Percentiles rank a stretch among this genome's conserved stretches.
Evolutionary conservation across 2,329 filamentous ascomycete species (phyloP).

Genomic region (Cladobotryum protrusum): DNA sequence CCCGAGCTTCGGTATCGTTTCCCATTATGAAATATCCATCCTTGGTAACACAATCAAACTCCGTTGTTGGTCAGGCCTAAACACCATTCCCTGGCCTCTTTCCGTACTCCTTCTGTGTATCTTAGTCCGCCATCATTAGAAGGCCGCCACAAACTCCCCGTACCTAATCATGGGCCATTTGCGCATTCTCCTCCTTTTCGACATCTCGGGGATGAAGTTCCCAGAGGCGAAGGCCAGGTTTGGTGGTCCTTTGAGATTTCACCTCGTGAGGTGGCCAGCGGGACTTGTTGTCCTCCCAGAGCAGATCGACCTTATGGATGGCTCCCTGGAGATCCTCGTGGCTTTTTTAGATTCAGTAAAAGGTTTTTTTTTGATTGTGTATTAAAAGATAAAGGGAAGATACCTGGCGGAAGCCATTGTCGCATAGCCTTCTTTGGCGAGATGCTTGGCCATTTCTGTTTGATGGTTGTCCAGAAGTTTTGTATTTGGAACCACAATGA

Average conservation of each 20-base stretch:
- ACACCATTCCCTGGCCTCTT: no score
- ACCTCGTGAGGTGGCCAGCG: conserved; percentile 29
- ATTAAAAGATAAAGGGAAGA: conserved; percentile 13
- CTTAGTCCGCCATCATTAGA: conserved; percentile 2
- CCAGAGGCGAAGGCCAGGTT: conserved; percentile 25
- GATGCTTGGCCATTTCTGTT: conserved; percentile 71
- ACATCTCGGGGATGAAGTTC: conserved; percentile 28
- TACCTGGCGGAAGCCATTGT: conserved; percentile 65
- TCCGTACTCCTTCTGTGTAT: no score
- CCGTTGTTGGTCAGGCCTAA: not conserved
- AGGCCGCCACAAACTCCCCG: conserved; percentile 12
- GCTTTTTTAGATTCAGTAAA: conserved; percentile 14
- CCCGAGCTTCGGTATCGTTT: not conserved
- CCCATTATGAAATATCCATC: not conserved
- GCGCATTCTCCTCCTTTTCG: conserved; percentile 29
- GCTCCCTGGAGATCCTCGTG: conserved; percentile 28
- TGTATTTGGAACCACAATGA: conserved; percentile 88
- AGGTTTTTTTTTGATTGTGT: not conserved
- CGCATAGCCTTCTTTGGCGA: conserved; percentile 69
- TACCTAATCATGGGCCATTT: conserved; percentile 35
- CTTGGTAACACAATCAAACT: not conserved
- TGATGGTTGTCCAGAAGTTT: conserved; percentile 85
- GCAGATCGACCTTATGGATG: conserved; percentile 31
- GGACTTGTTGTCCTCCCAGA: conserved; percentile 29
- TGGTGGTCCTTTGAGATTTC: conserved; percentile 11